Evolutionary conservation across 495 filamentous ascomycete species (phyloP), one percentile per base, ranked within the genome.

Genomic region (Penicillium pancosmium): DNA sequence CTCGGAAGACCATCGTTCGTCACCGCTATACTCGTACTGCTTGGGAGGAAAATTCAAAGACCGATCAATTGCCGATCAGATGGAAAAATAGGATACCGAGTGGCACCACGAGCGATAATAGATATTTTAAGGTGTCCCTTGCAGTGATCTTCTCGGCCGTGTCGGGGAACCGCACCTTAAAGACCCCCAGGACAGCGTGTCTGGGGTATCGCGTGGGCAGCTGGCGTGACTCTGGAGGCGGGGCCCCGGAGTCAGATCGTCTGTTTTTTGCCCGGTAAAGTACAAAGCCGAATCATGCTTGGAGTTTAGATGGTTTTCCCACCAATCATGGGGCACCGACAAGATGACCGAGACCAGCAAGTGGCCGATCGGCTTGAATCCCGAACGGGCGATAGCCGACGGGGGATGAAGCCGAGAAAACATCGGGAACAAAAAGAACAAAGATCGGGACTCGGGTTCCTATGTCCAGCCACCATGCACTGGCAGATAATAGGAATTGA

Each of bases 1-100:
- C 69, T 21, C 73, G 64, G 21, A 66, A 57, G 12, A 54, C 63
- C 55, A 50, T 50, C 2, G 58, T 61, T 52, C 41, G 16, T 16
- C 41, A 44, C 15, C n/a, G n/a, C 15, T 44, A 44, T 19, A 18
- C 41, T 43, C 15, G 2, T 21, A 18, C 12, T 16, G 6, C 40
- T 10, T 19, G 8, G 2, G 15, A 18, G 19, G 46, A 23, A 12
- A 48, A 13, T 23, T 54, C 51, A 54, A 54, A 40, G 10, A 31
- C 38, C 53, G 38, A 10, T 46, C 40, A 55, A 31, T 44, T 47
- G 53, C 40, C 53, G 41, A 55, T 19, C 40, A 33, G 31, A 10
- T 47, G 13, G 18, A 47, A 47, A 47, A 7, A 13, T 57, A 31
- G 12, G 10, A 23, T 41, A 7, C 46, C 50, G 43, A 52, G 59